phyloP scores from a whole-genome alignment of 2,329 filamentous ascomycete genomes.

The Neofusicoccum sp. region DNA sequence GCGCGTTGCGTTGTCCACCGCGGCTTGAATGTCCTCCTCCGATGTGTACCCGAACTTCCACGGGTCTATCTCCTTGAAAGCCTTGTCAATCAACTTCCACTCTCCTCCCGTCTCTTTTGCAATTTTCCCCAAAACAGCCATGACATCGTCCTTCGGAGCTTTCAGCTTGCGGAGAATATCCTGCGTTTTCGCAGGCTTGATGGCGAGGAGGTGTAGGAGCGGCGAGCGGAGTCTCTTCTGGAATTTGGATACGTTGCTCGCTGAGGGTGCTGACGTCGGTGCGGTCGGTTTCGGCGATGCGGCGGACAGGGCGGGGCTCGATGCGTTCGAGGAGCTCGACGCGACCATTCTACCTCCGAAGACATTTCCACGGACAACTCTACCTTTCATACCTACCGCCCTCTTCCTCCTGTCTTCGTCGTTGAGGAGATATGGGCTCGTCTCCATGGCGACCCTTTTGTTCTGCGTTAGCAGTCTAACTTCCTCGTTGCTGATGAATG shows the following conservation, averaged over 20 bases:
- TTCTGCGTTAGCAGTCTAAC: conserved; percentile 31
- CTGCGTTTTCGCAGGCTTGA: conserved; percentile 51
- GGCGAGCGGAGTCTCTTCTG: conserved; percentile 47
- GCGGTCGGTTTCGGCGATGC: conserved; percentile 22
- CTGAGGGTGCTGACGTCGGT: conserved; percentile 45
- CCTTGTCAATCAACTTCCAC: conserved; percentile 54
- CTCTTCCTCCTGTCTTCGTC: neutral
- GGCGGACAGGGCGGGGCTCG: conserved; percentile 17
- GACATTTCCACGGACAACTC: conserved; percentile 5
- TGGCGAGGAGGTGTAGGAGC: conserved; percentile 57
- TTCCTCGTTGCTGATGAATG: neutral
- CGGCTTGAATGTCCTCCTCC: conserved; percentile 58
- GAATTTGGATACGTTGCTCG: neutral
- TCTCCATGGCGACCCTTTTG: conserved; percentile 34
- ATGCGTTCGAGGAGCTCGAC: neutral
- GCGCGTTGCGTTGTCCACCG: conserved; percentile 64
- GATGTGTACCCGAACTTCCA: conserved; percentile 63
- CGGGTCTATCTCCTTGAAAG: conserved; percentile 63
- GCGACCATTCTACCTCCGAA: conserved; percentile 2
- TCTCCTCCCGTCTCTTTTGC: conserved; percentile 2
- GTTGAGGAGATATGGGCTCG: neutral
- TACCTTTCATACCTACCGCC: neutral
- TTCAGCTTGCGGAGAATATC: conserved; percentile 51
- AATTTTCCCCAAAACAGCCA: conserved; percentile 40
- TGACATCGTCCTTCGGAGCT: conserved; percentile 52